Conservation (phyloP, 2,329 filamentous ascomycete species). For the Aschersonia sp. region DNA sequence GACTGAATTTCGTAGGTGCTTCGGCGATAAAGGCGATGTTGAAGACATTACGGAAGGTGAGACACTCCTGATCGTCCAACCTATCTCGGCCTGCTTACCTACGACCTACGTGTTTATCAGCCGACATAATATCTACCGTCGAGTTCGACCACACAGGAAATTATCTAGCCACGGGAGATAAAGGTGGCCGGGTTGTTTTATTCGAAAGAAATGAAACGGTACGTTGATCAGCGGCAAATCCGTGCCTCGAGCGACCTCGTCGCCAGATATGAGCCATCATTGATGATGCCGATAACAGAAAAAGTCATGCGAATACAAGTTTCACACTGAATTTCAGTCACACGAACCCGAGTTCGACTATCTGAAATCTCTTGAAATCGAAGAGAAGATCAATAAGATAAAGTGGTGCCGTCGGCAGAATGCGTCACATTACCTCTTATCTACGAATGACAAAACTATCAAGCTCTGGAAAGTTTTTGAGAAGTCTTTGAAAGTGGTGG, state of each 20-base stretch:
- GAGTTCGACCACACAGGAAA: constrained; percentile 86
- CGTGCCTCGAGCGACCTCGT: neutral
- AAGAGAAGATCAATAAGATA: constrained; percentile 99
- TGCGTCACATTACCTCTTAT: constrained; percentile 93
- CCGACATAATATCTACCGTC: constrained; percentile 83
- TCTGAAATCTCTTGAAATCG: constrained; percentile 96
- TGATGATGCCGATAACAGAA: constrained; percentile 43
- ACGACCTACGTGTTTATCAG: constrained; percentile 26
- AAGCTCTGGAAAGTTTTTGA: constrained; percentile 99
- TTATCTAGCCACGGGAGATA: constrained; percentile 81
- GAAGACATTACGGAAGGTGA: constrained; percentile 95
- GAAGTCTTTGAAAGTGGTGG: constrained; percentile 96
- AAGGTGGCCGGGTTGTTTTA: constrained; percentile 70
- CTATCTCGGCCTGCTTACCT: constrained; percentile 4
- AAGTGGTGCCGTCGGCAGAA: constrained; percentile 99
- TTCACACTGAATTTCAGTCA: constrained; percentile 98
- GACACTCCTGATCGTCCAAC: constrained; percentile 3
- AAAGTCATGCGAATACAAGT: constrained; percentile 99
- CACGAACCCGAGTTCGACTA: constrained; percentile 99
- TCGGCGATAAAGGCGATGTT: constrained; percentile 98
- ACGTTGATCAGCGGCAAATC: constrained; percentile 16
- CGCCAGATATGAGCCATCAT: neutral
- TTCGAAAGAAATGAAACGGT: constrained; percentile 95
- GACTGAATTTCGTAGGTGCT: constrained; percentile 53
- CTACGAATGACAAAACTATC: constrained; percentile 99